Evolutionary conservation across 306 rosid species (phyloP), one percentile per base, ranked within the genome.

Genomic region (Lotus japonicus): DNA sequence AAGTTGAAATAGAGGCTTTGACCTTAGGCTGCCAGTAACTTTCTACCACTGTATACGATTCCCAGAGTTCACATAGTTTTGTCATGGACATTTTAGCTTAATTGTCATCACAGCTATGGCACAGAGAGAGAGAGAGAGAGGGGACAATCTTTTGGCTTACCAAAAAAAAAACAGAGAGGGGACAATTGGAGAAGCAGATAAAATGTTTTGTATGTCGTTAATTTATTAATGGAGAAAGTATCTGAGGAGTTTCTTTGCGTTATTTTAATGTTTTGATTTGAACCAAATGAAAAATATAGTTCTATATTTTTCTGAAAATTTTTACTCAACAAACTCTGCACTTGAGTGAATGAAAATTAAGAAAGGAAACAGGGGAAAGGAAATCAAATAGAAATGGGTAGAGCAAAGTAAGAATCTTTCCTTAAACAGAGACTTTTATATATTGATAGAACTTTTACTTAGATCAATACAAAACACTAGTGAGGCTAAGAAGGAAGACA

Each of bases 1-100:
- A 68, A 48, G 50, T 65, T 60, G 71, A 39, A 71, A 65, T 26
- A 26, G 31, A 26, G 77, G 31, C n/a, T n/a, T n/a, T n/a, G n/a
- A n/a, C 43, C 11, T 74, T 26, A 1, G 31, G 31, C 4, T 26
- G 31, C 31, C 31, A 26, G 31, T 26, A 42, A 55, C 39, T 49
- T 79, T 60, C n/a, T n/a, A n/a, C n/a, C n/a, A n/a, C n/a, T n/a
- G 23, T 33, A 73, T 31, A 62, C 51, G 17, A 57, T 68, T 67
- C 68, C 63, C 26, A 64, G 62, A 60, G 81, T 65, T 66, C 52
- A n/a, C 55, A 53, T 64, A 53, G 64, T 75, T 74, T 72, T 72
- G 62, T 69, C 45, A 48, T 23, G 69, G 62, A 77, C 82, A 79
- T 49, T 77, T 81, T 66, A 58, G 76, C 76, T 68, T 38, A 51